These are phyloP conservation scores for Ceratobasidium sp. DNA, from an alignment of 1,284 basidiomycete species.

Conservation along the genomic window DNA sequence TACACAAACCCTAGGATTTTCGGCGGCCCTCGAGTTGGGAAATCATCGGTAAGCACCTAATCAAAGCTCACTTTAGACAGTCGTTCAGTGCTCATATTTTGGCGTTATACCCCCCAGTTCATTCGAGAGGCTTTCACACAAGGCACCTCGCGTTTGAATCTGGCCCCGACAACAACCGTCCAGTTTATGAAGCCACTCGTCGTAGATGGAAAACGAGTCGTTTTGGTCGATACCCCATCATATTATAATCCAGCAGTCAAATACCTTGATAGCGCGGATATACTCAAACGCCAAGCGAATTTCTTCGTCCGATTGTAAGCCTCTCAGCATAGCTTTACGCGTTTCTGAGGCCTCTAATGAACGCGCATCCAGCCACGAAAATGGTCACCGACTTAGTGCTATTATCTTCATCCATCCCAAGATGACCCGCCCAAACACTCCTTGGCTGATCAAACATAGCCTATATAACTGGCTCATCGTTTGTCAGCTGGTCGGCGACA, in stretches of 20 bases:
- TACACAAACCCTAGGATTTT: neutral
- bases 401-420: conserved; percentile 14
- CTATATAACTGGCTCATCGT: conserved; percentile 1
- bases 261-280: conserved; percentile 15
- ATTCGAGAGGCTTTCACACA: conserved; percentile 5
- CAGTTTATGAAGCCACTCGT: conserved; percentile 1
- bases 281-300: neutral
- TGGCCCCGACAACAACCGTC: neutral
- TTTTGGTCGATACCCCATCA: conserved; percentile 18
- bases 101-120: neutral
- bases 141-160: neutral
- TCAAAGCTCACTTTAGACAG: neutral
- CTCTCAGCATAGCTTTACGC: neutral
- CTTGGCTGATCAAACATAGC: conserved; percentile 4
- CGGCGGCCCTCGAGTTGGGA: conserved; percentile 17
- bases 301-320: conserved; percentile 8
- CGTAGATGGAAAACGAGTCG: conserved; percentile 3
- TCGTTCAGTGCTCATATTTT: neutral
- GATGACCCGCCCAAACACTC: neutral
- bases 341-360: neutral
- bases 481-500: conserved; percentile 13
- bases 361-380: conserved; percentile 1
- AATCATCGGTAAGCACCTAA: conserved; percentile 10
- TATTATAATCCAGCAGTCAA: conserved; percentile 10
- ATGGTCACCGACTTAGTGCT: neutral